A percentile compares a stretch with the other conserved stretches of the same genome.
Conservation (phyloP, 805 yeast genomes). For the Metschnikowia matae region DNA sequence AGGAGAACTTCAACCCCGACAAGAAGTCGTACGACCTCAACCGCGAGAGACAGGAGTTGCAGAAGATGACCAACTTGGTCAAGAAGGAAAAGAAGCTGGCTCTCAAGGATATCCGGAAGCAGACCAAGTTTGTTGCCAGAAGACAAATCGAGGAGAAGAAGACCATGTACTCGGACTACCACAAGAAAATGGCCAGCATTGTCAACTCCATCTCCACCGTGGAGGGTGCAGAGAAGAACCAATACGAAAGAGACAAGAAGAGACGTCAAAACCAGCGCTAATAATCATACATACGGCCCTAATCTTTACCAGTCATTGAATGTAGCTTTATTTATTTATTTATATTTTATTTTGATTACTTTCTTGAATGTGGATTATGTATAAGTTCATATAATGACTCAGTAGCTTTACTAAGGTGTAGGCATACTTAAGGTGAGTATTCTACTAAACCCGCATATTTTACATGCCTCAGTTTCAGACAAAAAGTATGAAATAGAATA, state of each 20-base stretch:
- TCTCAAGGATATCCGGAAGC: conserved; percentile 86
- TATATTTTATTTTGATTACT: too few relatives aligned
- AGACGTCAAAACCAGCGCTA: conserved; percentile 44
- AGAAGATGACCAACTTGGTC: conserved; percentile 76
- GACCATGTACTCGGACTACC: conserved; percentile 71
- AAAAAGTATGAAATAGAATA: too few relatives aligned
- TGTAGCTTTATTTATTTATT: too few relatives aligned
- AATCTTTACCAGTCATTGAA: too few relatives aligned
- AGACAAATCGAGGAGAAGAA: conserved; percentile 79
- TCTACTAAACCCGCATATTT: too few relatives aligned
- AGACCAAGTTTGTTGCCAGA: conserved; percentile 80
- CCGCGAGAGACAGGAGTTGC: conserved; percentile 73
- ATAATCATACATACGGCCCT: background rate
- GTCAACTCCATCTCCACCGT: conserved; percentile 84
- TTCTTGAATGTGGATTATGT: too few relatives aligned
- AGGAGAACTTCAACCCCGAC: conserved; percentile 94
- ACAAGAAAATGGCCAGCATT: conserved; percentile 82
- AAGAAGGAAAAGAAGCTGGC: conserved; percentile 90
- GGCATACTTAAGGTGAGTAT: too few relatives aligned
- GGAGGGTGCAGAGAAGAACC: conserved; percentile 93
- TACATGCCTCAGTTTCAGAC: too few relatives aligned
- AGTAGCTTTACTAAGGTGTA: too few relatives aligned
- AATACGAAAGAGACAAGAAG: conserved; percentile 82
- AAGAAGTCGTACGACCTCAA: conserved; percentile 87
- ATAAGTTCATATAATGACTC: too few relatives aligned